Evolutionary conservation across 139 green algal genomes (phyloP).

Genomic region (Volvox reticuliferus): DNA sequence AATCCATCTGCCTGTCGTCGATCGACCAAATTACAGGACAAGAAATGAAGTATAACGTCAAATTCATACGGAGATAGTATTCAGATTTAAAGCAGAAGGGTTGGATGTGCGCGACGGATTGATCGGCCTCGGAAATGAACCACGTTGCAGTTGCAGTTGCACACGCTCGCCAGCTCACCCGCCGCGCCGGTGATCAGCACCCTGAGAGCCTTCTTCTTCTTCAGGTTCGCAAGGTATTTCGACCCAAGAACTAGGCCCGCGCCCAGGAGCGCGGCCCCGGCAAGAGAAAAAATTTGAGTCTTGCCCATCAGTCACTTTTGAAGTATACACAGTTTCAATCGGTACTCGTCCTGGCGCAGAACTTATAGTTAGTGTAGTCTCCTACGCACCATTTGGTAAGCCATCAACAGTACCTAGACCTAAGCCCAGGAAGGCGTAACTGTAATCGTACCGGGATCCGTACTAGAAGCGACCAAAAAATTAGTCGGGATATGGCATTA

Average conservation of each 20-base stretch:
- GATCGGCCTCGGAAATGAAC: neutral
- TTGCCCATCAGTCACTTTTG: neutral
- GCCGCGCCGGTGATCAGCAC: slow-evolving; percentile 80
- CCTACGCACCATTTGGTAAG: too few species aligned
- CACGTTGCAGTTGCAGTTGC: slow-evolving; percentile 24
- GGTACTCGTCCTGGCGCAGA: too few species aligned
- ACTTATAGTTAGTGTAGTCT: too few species aligned
- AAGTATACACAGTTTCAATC: too few species aligned
- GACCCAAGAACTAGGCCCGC: slow-evolving; percentile 18
- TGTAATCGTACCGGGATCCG: too few species aligned
- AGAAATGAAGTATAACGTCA: neutral
- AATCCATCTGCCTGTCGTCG: neutral
- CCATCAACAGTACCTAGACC: too few species aligned
- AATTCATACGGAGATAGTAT: neutral
- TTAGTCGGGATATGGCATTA: too few species aligned
- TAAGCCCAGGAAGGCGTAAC: too few species aligned
- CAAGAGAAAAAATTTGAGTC: neutral
- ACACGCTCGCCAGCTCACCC: slow-evolving; percentile 48
- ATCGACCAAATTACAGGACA: neutral
- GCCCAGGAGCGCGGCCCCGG: slow-evolving; percentile 6
- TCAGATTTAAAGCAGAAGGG: neutral
- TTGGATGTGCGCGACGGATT: neutral
- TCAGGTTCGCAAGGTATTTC: neutral
- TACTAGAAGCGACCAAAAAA: too few species aligned
- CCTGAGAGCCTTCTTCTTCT: neutral